Conservation (phyloP, 768 basidiomycete species). For the Boletellus sp. region DNA sequence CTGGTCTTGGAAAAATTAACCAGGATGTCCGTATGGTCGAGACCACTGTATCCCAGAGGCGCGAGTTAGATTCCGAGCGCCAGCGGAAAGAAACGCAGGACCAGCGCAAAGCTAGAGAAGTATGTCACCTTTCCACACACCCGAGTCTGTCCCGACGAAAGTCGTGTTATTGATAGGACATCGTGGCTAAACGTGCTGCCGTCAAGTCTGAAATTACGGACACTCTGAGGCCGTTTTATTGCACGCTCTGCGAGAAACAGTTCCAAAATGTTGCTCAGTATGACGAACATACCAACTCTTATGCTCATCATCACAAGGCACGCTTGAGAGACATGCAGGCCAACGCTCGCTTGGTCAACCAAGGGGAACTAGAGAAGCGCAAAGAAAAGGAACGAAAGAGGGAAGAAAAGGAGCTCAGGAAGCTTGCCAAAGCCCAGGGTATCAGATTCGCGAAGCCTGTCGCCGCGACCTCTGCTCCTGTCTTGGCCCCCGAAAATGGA, state of each 20-base stretch:
- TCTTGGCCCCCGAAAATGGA: constrained; percentile 17
- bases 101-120: constrained; percentile 71
- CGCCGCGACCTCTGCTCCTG: constrained; percentile 14
- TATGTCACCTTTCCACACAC: constrained; percentile 20
- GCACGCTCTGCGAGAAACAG: constrained; percentile 81
- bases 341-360: constrained; percentile 58
- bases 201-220: constrained; percentile 65
- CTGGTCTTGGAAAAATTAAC: constrained; percentile 73
- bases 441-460: constrained; percentile 54
- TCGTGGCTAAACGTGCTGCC: constrained; percentile 60
- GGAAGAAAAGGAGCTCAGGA: constrained; percentile 81
- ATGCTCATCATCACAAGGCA: constrained; percentile 83
- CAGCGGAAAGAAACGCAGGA: constrained; percentile 78
- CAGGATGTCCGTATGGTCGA: constrained; percentile 85
- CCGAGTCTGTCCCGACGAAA: constrained; percentile 7
- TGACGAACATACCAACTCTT: constrained; percentile 87
- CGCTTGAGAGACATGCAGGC: constrained; percentile 81
- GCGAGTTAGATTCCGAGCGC: constrained; percentile 76
- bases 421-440: constrained; percentile 78
- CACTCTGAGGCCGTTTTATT: constrained; percentile 74
- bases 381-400: constrained; percentile 84
- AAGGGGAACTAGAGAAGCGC: constrained; percentile 67
- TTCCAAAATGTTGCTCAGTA: constrained; percentile 84
- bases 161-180: constrained; percentile 40
- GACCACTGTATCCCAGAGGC: constrained; percentile 77